Percentiles rank a stretch among this genome's conserved stretches.
phyloP scores from a whole-genome alignment of 106 monocot genomes.

The Dendrobium nobile region DNA sequence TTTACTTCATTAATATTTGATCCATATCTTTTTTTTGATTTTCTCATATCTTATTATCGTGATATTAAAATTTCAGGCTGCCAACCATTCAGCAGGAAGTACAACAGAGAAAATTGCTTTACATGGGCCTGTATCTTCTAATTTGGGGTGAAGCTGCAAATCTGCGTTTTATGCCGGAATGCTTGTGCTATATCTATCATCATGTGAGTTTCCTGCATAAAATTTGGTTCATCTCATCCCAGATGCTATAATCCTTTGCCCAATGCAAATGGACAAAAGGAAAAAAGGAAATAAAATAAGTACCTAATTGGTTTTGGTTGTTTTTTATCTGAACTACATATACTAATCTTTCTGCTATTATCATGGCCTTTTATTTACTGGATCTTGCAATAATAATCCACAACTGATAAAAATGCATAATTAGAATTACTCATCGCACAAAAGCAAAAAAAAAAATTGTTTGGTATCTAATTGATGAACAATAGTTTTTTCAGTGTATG shows the following conservation, averaged over 20 bases:
- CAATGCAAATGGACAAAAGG: background rate
- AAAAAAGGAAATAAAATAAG: background rate
- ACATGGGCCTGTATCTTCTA: slow-evolving; percentile 94
- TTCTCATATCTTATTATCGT: background rate
- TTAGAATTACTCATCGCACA: background rate
- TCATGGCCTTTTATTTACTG: background rate
- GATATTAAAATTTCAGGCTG: slow-evolving; percentile 43
- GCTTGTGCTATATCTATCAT: slow-evolving; percentile 98
- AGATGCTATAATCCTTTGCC: background rate
- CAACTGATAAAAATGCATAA: background rate
- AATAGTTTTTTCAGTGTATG: background rate
- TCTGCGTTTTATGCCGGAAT: slow-evolving; percentile 96
- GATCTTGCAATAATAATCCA: background rate
- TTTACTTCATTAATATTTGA: background rate
- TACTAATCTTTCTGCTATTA: background rate
- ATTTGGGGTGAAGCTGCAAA: slow-evolving; percentile 99
- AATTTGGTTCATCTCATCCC: background rate
- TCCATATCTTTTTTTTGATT: background rate
- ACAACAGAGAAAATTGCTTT: slow-evolving; percentile 85
- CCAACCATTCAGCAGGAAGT: slow-evolving; percentile 95
- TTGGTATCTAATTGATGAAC: too few species aligned
- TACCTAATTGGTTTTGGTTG: background rate
- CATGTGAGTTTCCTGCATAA: slow-evolving; percentile 44
- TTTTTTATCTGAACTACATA: background rate
- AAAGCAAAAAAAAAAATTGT: background rate